Evolutionary conservation across 345 rosid genomes (phyloP).

Genomic region (Citrus sp.): DNA sequence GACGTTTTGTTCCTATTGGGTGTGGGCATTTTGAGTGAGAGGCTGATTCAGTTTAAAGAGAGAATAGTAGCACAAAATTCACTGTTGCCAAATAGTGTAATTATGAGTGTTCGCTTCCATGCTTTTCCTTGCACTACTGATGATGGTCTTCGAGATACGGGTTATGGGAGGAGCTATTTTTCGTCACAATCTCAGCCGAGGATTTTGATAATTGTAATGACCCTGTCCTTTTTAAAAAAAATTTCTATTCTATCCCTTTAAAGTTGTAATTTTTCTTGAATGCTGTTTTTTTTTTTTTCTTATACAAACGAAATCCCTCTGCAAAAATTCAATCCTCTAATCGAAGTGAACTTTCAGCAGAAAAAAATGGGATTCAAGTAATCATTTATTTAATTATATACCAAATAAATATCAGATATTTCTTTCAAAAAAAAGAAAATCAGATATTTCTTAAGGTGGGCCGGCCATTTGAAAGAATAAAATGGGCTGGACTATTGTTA

Average conservation of each 20-base stretch:
- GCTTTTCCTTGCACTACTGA: neutral
- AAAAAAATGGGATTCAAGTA: too few relatives aligned
- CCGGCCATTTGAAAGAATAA: too few relatives aligned
- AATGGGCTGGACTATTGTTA: too few relatives aligned
- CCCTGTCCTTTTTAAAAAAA: neutral
- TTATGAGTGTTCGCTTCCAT: neutral
- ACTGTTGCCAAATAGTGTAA: constrained; percentile 18
- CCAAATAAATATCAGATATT: too few relatives aligned
- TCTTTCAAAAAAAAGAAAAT: too few relatives aligned
- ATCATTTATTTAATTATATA: too few relatives aligned
- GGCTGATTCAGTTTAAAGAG: constrained; percentile 8
- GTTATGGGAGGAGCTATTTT: constrained; percentile 10
- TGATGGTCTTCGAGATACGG: neutral
- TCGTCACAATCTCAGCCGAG: constrained; percentile 1
- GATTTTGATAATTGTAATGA: constrained; percentile 3
- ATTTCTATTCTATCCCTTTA: too few relatives aligned
- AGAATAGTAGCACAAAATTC: neutral
- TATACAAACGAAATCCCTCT: neutral
- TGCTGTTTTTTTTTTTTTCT: neutral
- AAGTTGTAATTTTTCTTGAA: neutral
- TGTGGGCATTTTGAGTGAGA: constrained; percentile 10
- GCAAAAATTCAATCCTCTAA: too few relatives aligned
- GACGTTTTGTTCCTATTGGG: constrained; percentile 13
- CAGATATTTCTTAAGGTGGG: too few relatives aligned
- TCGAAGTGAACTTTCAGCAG: too few relatives aligned